Conservation (phyloP, 2,329 filamentous ascomycete genomes). For the Cordyceps pruinosa region DNA sequence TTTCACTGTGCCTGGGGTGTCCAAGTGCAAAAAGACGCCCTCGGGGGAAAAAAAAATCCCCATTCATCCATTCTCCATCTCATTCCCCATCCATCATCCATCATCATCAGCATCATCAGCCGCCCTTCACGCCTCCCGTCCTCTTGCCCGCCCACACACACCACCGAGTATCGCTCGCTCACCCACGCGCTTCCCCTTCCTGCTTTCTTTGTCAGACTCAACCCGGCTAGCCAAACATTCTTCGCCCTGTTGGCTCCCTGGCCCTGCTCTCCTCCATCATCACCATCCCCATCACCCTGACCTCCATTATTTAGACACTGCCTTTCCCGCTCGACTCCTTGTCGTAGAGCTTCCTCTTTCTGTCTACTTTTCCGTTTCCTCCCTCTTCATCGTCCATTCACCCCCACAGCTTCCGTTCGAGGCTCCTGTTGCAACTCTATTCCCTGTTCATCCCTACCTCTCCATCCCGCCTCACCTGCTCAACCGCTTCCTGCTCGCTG, state of each 20-base stretch:
- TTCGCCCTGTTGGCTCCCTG: background rate
- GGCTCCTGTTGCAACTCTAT: background rate
- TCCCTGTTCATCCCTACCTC: background rate
- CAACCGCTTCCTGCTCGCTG: slow-evolving; percentile 7
- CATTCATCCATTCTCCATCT: too few relatives aligned
- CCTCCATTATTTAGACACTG: slow-evolving; percentile 7
- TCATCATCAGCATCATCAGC: background rate
- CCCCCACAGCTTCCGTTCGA: background rate
- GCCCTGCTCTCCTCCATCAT: background rate
- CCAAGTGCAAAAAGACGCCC: background rate
- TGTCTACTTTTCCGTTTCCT: slow-evolving; percentile 9
- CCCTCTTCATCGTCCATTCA: background rate
- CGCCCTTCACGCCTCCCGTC: background rate
- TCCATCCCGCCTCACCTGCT: background rate
- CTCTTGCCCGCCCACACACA: background rate
- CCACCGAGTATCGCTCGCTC: too few relatives aligned
- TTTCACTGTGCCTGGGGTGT: too few relatives aligned
- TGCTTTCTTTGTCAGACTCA: slow-evolving; percentile 8
- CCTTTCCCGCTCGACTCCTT: slow-evolving; percentile 4
- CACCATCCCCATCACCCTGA: background rate
- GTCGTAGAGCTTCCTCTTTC: slow-evolving; percentile 12
- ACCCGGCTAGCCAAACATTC: background rate
- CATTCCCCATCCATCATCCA: background rate
- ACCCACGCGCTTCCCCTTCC: background rate
- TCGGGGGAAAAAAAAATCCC: background rate